Percentiles rank a stretch among this genome's conserved stretches.
These are phyloP conservation scores for Hyparrhenia diplandra DNA, from an alignment of 176 grass and related monocot genomes.

Conservation along the genomic window DNA sequence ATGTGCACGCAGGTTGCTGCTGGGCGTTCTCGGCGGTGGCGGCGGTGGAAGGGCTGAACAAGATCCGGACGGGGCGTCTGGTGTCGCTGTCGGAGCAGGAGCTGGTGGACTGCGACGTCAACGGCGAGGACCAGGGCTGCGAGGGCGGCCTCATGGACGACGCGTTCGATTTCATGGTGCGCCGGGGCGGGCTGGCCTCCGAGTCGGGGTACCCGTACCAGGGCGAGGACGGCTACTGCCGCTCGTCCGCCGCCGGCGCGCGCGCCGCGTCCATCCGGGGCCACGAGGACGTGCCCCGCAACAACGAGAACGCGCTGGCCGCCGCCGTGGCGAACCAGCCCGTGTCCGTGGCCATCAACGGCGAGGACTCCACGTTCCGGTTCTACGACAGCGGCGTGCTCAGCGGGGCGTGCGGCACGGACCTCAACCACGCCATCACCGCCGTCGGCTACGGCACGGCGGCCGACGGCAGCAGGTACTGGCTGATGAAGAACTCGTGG, in stretches of 20 bases:
- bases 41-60: slow-evolving; percentile 46
- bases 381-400: slow-evolving; percentile 59
- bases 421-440: slow-evolving; percentile 52
- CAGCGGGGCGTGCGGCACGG: slow-evolving; percentile 35
- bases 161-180: slow-evolving; percentile 52
- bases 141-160: slow-evolving; percentile 54
- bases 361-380: slow-evolving; percentile 30
- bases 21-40: slow-evolving; percentile 75
- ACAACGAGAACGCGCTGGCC: slow-evolving; percentile 43
- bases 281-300: slow-evolving; percentile 48
- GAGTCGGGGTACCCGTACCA: slow-evolving; percentile 58
- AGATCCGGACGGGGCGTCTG: slow-evolving; percentile 45
- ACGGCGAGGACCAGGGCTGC: slow-evolving; percentile 50
- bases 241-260: background rate
- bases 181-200: slow-evolving; percentile 33
- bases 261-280: slow-evolving; percentile 10
- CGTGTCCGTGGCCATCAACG: slow-evolving; percentile 54
- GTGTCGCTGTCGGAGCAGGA: slow-evolving; percentile 63
- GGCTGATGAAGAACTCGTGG: slow-evolving; percentile 73
- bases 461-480: slow-evolving; percentile 44
- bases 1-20: slow-evolving; percentile 40
- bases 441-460: slow-evolving; percentile 57
- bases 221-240: slow-evolving; percentile 35
- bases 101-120: slow-evolving; percentile 64
- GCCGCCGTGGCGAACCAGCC: slow-evolving; percentile 53